A percentile compares a stretch with the other conserved stretches of the same genome.
phyloP scores from a whole-genome alignment of 2,329 filamentous ascomycete genomes.

The Biscogniauxia mediterranea region DNA sequence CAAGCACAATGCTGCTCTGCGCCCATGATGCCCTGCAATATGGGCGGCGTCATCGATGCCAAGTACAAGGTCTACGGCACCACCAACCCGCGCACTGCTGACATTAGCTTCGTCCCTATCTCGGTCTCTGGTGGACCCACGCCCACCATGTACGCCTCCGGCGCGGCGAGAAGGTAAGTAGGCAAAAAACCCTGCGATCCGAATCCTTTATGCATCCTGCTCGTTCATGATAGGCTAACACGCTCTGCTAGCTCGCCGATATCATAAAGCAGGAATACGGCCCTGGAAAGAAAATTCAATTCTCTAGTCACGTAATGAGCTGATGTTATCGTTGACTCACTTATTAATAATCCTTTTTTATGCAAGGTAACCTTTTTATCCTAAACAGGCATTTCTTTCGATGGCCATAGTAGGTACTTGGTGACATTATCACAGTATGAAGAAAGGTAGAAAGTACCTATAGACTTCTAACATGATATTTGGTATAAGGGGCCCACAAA shows the following conservation, averaged over 20 bases:
- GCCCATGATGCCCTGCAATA: constrained; percentile 39
- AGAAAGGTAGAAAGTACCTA: no score
- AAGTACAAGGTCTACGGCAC: constrained; percentile 20
- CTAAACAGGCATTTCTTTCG: no score
- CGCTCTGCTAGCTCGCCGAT: neutral
- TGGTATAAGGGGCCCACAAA: no score
- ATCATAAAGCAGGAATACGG: neutral
- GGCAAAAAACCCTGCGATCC: neutral
- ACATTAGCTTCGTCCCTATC: constrained; percentile 13
- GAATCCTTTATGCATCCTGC: neutral
- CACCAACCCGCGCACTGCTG: constrained; percentile 12
- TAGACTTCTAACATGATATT: no score
- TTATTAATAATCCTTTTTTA: no score
- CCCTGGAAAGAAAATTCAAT: no score
- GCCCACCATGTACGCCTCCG: constrained; percentile 12
- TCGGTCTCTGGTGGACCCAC: constrained; percentile 5
- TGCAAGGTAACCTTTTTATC: no score
- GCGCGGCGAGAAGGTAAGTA: constrained; percentile 16
- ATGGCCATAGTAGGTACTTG: no score
- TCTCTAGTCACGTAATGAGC: no score
- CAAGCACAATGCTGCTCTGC: constrained; percentile 33
- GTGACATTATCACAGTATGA: no score
- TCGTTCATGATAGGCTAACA: neutral
- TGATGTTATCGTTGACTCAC: no score
- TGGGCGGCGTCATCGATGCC: constrained; percentile 44